phyloP scores from a whole-genome alignment of 805 yeast species.

The Cyberlindnera mississippiensis region DNA sequence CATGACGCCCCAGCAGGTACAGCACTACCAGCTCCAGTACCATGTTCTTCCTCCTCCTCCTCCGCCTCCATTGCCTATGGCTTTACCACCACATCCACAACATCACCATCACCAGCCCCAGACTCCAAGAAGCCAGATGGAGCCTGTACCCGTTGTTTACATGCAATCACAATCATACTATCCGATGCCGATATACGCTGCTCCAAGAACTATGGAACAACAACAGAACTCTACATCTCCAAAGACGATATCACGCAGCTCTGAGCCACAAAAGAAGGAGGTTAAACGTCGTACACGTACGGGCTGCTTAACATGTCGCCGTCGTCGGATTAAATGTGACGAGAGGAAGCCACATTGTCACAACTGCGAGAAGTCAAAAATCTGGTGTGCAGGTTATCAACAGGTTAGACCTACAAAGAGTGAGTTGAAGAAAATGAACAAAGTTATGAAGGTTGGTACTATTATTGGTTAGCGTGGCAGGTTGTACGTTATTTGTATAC shows the following conservation, averaged over 20 bases:
- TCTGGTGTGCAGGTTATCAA: conserved; percentile 22
- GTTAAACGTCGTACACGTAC: conserved; percentile 21
- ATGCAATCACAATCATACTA: background rate
- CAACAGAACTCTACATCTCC: no score
- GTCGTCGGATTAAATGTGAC: conserved; percentile 26
- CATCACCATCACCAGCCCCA: conserved; percentile 4
- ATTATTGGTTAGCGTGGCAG: conserved; percentile 5
- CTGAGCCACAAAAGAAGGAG: conserved; percentile 7
- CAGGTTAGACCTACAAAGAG: conserved; percentile 14
- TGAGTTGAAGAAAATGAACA: conserved; percentile 14
- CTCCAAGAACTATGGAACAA: no score
- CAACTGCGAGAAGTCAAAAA: conserved; percentile 21
- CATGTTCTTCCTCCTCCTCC: background rate
- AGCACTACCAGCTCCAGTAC: background rate
- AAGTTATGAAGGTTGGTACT: conserved; percentile 10
- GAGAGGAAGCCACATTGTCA: conserved; percentile 24
- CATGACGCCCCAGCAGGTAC: no score
- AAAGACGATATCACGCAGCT: no score
- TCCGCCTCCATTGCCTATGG: background rate
- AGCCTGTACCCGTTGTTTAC: no score
- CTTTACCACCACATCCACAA: background rate
- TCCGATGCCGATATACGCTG: background rate
- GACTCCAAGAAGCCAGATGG: background rate
- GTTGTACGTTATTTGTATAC: no score
- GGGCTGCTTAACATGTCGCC: conserved; percentile 26